Evolutionary conservation across 805 yeast genomes (phyloP), one percentile per base, ranked within the genome.

Genomic region (Metschnikowia rubicola): DNA sequence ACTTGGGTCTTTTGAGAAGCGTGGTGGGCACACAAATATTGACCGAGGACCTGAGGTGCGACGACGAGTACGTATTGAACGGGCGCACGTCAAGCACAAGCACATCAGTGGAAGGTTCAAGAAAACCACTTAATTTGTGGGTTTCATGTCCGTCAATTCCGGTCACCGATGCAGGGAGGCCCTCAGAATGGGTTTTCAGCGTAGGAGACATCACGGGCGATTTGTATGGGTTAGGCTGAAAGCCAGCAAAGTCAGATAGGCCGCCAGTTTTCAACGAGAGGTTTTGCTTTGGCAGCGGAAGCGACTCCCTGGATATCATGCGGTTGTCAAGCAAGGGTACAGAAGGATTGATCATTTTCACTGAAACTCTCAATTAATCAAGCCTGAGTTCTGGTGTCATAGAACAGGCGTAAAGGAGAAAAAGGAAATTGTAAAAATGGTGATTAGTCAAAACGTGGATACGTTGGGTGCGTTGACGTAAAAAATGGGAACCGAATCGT

Each of bases 1-100:
- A 68, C 30, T 70, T 62, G 35, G 58, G 61, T 41, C 79, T 53
- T 50, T 73, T 73, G 30, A 74, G 53, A 26, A 74, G 61, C 1
- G 79, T 74, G 3, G 77, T 65, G 10, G 79, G 79, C 11, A 74
- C 58, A 51, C 77, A 73, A 13, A 72, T 57, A 50, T 73, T 71
- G 48, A 67, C 52, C 17, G 78, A 57, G 26, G 58, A 50, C 11
- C 47, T 51, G 12, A 74, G 46, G 44, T 69, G 66, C 29, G 66
- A 55, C 8, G 54, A 47, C 17, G 65, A 56, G 54, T 61, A 74
- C 26, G 58, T 43, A 48, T 71, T 71, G 56, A 61, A 73, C 4
- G 75, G 71, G 19, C 79, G 59, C 17, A 66, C 64, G 50, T 74
- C 78, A 35, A 73, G 50, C 15, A 69, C 53, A 9, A 66, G 46